Conservation (phyloP, 2,329 filamentous ascomycete species). For the Alternaria sp. region DNA sequence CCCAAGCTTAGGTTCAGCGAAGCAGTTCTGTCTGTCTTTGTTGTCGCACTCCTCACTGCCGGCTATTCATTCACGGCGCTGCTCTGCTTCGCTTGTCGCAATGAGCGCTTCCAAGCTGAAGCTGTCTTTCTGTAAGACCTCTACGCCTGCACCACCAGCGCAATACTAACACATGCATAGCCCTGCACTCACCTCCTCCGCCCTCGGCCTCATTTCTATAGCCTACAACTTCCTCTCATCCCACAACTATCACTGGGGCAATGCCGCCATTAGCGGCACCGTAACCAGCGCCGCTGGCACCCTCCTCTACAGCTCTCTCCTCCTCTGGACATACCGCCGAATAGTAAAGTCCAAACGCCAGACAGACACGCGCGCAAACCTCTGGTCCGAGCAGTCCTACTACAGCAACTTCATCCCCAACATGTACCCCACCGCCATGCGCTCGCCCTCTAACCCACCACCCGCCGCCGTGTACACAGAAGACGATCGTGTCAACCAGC, state of each 20-base stretch:
- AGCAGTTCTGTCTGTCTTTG: constrained; percentile 54
- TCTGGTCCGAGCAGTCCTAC: constrained; percentile 50
- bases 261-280: constrained; percentile 54
- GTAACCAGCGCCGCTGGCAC: constrained; percentile 52
- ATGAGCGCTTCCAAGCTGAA: constrained; percentile 58
- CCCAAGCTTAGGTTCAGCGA: constrained; percentile 51
- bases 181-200: constrained; percentile 54
- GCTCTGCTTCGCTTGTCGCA: constrained; percentile 57
- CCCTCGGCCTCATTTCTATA: constrained; percentile 58
- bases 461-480: constrained; percentile 50
- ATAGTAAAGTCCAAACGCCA: constrained; percentile 45
- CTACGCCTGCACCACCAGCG: background rate
- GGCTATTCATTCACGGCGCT: constrained; percentile 60
- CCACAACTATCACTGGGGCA: constrained; percentile 53
- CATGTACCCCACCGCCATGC: constrained; percentile 54
- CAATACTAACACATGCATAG: constrained; percentile 32
- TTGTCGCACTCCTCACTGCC: constrained; percentile 57
- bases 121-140: constrained; percentile 55
- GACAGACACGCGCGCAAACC: constrained; percentile 28
- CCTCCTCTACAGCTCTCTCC: constrained; percentile 53
- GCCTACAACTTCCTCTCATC: constrained; percentile 58
- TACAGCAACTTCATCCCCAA: constrained; percentile 57
- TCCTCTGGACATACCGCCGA: constrained; percentile 54
- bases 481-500: constrained; percentile 60
- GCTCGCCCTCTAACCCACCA: constrained; percentile 36